A percentile compares a stretch with the other conserved stretches of the same genome.
Conservation (phyloP, 495 filamentous ascomycete genomes). For the Hypomontagnella monticulosa region DNA sequence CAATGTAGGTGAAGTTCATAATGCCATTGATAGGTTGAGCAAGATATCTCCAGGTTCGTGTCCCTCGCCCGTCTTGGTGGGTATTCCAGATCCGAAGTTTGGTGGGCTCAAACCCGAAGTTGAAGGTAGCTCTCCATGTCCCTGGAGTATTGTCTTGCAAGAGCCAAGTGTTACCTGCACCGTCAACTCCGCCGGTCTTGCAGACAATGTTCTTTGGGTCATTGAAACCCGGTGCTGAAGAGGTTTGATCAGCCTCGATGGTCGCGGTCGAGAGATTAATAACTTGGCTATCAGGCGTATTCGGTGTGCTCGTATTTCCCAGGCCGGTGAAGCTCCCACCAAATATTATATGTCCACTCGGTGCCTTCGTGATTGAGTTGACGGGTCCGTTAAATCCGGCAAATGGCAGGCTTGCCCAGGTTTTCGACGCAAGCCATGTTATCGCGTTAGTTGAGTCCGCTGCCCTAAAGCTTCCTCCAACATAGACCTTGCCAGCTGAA, state of each 20-base stretch:
- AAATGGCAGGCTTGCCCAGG: slow-evolving; percentile 91
- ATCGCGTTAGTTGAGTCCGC: slow-evolving; percentile 88
- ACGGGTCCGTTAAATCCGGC: slow-evolving; percentile 95
- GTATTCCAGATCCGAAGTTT: slow-evolving; percentile 93
- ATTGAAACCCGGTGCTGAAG: slow-evolving; percentile 69
- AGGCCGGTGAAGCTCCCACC: slow-evolving; percentile 91
- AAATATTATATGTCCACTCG: slow-evolving; percentile 86
- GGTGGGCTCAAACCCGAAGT: slow-evolving; percentile 82
- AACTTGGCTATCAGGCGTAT: slow-evolving; percentile 71
- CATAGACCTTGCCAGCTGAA: slow-evolving; percentile 83
- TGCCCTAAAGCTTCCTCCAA: slow-evolving; percentile 85
- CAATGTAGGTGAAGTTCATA: slow-evolving; percentile 93
- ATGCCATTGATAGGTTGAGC: slow-evolving; percentile 87
- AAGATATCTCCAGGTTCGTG: slow-evolving; percentile 83
- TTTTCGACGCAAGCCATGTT: slow-evolving; percentile 75
- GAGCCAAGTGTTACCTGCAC: slow-evolving; percentile 81
- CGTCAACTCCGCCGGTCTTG: slow-evolving; percentile 70
- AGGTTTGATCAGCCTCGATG: slow-evolving; percentile 71
- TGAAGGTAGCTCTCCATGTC: slow-evolving; percentile 84
- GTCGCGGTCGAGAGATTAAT: slow-evolving; percentile 84
- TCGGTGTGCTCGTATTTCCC: slow-evolving; percentile 76
- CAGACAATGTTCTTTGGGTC: slow-evolving; percentile 89
- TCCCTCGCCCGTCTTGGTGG: slow-evolving; percentile 83
- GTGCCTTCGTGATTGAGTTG: slow-evolving; percentile 79
- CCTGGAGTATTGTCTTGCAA: slow-evolving; percentile 81